phyloP scores from a whole-genome alignment of 192 early-diverging fungal genomes.

The Cladochytrium replicatum region DNA sequence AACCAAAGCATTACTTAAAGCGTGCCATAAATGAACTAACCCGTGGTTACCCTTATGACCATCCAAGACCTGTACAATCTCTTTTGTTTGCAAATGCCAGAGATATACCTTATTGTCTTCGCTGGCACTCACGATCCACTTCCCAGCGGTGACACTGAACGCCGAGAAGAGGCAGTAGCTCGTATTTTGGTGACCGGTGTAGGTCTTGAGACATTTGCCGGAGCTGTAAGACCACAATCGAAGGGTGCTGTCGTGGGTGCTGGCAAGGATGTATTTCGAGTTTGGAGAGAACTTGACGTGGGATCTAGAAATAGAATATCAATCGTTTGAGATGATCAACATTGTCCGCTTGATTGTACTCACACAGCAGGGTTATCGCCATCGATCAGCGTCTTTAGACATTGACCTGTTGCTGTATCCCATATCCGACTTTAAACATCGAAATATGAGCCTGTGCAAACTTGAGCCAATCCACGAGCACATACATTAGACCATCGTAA shows the following conservation, averaged over 20 bases:
- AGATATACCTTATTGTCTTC: constrained; percentile 92
- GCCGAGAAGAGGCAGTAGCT: constrained; percentile 90
- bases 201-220: constrained; percentile 93
- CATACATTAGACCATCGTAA: constrained; percentile 91
- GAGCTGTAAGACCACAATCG: constrained; percentile 91
- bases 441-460: neutral
- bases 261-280: constrained; percentile 94
- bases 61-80: constrained; percentile 87
- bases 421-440: constrained; percentile 72
- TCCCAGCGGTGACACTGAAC: constrained; percentile 85
- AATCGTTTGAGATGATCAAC: constrained; percentile 1
- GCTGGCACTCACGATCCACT: constrained; percentile 93
- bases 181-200: constrained; percentile 81
- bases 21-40: neutral
- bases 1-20: neutral
- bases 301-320: constrained; percentile 34
- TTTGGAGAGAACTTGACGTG: constrained; percentile 99
- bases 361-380: constrained; percentile 92
- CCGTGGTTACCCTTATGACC: constrained; percentile 71
- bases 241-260: constrained; percentile 86
- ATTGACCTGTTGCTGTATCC: constrained; percentile 96
- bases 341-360: constrained; percentile 21
- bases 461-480: constrained; percentile 1
- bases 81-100: constrained; percentile 94
- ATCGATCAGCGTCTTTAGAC: constrained; percentile 92